phyloP scores from a whole-genome alignment of 2,329 filamentous ascomycete species.

The Allantophomopsis cytisporea region DNA sequence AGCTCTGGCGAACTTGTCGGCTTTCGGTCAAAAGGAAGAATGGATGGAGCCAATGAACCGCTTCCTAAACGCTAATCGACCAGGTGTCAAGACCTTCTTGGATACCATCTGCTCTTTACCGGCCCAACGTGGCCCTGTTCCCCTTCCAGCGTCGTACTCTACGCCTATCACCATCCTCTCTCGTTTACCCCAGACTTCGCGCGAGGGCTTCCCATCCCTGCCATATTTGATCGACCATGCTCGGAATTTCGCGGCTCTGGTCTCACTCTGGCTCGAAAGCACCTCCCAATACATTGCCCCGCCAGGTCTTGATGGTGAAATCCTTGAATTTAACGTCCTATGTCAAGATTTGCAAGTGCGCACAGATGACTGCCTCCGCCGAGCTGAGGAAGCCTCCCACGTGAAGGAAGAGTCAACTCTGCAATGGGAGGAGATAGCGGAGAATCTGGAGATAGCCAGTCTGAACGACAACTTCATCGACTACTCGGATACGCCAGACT shows the following conservation, averaged over 20 bases:
- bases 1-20: slow-evolving; percentile 79
- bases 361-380: slow-evolving; percentile 16
- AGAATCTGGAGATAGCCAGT: slow-evolving; percentile 12
- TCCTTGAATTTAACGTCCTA: slow-evolving; percentile 16
- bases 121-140: slow-evolving; percentile 47
- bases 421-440: slow-evolving; percentile 10
- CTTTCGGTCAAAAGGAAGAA: slow-evolving; percentile 87
- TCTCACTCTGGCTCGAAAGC: slow-evolving; percentile 64
- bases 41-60: slow-evolving; percentile 99
- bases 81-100: slow-evolving; percentile 75
- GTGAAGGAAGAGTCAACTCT: slow-evolving; percentile 8
- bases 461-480: slow-evolving; percentile 4
- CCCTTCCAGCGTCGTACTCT: slow-evolving; percentile 73
- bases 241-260: slow-evolving; percentile 70
- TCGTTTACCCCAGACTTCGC: slow-evolving; percentile 63
- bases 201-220: slow-evolving; percentile 85
- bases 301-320: slow-evolving; percentile 13
- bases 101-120: slow-evolving; percentile 78
- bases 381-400: slow-evolving; percentile 10
- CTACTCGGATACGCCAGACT: slow-evolving; percentile 1
- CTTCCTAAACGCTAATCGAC: slow-evolving; percentile 63
- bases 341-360: slow-evolving; percentile 16
- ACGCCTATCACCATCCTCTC: slow-evolving; percentile 84
- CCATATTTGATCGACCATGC: slow-evolving; percentile 88
- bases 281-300: slow-evolving; percentile 10